Base-by-base conservation (phyloP, 371 early-diverging fungal genomes). In the Phascolomyces articulosus region DNA sequence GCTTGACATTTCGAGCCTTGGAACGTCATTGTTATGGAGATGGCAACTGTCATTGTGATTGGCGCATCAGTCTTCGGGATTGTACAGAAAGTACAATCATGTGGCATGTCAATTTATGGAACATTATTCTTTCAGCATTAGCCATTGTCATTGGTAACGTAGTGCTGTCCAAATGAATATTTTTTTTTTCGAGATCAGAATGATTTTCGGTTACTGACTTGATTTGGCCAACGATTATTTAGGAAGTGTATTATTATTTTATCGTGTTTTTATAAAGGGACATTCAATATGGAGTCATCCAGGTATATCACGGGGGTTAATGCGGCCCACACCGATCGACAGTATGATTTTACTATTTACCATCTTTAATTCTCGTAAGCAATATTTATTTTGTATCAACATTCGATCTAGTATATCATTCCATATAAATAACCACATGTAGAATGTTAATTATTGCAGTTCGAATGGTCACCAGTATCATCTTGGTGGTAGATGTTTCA, bases 31-130 rank as follows among this genome's bases (percentile, higher is more conserved):
- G 44, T n/a, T 44, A 44, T 44, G 16, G 16, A 4, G 62, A 66
- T 34, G 56, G 54, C 10, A 26, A 55, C 27, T 68, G 69, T 29
- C 66, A 69, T 27, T 69, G 69, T 27, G 73, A 72, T 64, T 72
- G 73, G 73, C 60, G 73, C n/a, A 18, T 72, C 23, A 66, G 69
- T 3, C 56, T 72, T 24, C n/a, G 40, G 6, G 61, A 48, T 28
- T 69, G 73, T 24, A 62, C 41, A 53, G 69, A 66, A 34, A 34
- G 56, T 9, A 34, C 55, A 7, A 66, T 63, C 13, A 51, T 66
- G 26, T 47, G 31, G 26, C 54, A 68, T 40, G 55, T 72, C 23
- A 54, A 72, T 34, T 58, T 69, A 9, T n/a, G 69, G 24, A 66
- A 72, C 41, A 53, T 72, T 23, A 59, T 51, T 11, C 28, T 69